Evolutionary conservation across 164 flowering plant genomes (phyloP).

Genomic region (Annona cherimola): DNA sequence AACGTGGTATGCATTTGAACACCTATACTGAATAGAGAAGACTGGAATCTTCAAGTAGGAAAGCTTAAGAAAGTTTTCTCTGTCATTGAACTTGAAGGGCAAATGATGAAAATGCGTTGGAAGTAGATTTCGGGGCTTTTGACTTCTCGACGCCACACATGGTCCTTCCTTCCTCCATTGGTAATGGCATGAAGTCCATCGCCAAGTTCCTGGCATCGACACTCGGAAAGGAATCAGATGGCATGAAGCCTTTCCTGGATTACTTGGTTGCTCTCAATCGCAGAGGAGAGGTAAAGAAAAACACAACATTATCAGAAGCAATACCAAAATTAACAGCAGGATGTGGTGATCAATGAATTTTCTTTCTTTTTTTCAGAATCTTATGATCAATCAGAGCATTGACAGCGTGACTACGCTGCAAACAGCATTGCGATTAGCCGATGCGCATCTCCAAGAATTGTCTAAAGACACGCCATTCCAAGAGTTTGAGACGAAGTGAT

Average conservation of each 20-base stretch:
- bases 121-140: constrained; percentile 79
- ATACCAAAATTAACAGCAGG: neutral
- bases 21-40: neutral
- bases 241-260: constrained; percentile 53
- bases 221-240: constrained; percentile 26
- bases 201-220: constrained; percentile 61
- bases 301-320: neutral
- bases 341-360: neutral
- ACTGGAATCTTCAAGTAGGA: neutral
- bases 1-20: constrained; percentile 42
- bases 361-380: constrained; percentile 42
- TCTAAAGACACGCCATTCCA: constrained; percentile 60
- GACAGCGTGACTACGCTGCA: constrained; percentile 59
- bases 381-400: constrained; percentile 65
- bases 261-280: constrained; percentile 49
- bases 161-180: constrained; percentile 70
- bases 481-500: constrained; percentile 59
- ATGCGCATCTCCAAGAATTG: constrained; percentile 36
- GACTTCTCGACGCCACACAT: constrained; percentile 53
- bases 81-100: too few relatives aligned
- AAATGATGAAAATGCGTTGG: constrained; percentile 75
- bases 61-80: too few relatives aligned
- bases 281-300: constrained; percentile 60
- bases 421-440: constrained; percentile 57
- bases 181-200: constrained; percentile 56